Percentiles rank a stretch among this genome's conserved stretches.
phyloP scores from a whole-genome alignment of 1,284 basidiomycete species.

The Ceratobasidium theobromae region DNA sequence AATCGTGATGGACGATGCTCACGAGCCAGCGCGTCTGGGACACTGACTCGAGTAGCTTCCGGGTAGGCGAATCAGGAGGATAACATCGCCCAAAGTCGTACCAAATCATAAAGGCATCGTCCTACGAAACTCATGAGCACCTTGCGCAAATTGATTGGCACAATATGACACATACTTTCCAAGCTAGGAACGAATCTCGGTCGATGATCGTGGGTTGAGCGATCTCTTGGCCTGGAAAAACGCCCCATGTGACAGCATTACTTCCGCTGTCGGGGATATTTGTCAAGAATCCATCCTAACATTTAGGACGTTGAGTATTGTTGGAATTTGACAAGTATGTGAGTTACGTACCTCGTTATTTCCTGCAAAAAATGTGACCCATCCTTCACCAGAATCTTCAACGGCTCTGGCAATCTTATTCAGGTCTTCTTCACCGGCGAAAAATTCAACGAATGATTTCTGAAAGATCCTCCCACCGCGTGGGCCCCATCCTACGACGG shows the following conservation, averaged over 20 bases:
- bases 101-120: slow-evolving; percentile 98
- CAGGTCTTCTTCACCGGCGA: slow-evolving; percentile 69
- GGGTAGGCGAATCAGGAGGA: slow-evolving; percentile 70
- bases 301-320: neutral
- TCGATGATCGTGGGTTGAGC: slow-evolving; percentile 98
- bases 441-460: slow-evolving; percentile 98
- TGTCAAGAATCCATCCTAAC: slow-evolving; percentile 75
- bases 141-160: slow-evolving; percentile 33
- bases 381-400: slow-evolving; percentile 56
- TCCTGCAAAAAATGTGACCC: slow-evolving; percentile 84
- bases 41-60: slow-evolving; percentile 71
- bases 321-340: neutral
- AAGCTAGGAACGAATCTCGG: slow-evolving; percentile 84
- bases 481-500: slow-evolving; percentile 91
- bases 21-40: slow-evolving; percentile 84
- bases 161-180: slow-evolving; percentile 66
- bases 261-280: slow-evolving; percentile 80
- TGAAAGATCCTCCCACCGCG: slow-evolving; percentile 92
- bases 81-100: slow-evolving; percentile 91
- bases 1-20: slow-evolving; percentile 94
- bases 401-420: slow-evolving; percentile 63
- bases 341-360: slow-evolving; percentile 63
- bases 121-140: slow-evolving; percentile 50
- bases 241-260: slow-evolving; percentile 98
- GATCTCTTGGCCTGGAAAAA: slow-evolving; percentile 96